phyloP scores from a whole-genome alignment of 306 rosid species.

The Prunus padus region DNA sequence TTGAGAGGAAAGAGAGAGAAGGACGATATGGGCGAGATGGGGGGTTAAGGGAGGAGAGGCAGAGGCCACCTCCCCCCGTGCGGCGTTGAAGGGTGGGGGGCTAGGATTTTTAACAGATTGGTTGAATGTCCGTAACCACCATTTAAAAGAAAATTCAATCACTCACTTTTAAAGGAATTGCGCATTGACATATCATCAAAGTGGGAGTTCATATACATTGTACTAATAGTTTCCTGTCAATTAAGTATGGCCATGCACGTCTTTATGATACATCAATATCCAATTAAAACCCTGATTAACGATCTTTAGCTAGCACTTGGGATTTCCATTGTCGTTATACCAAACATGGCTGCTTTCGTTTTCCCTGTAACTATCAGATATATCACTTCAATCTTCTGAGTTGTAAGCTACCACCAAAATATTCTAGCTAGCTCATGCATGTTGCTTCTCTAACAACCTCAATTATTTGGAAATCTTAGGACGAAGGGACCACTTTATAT shows the following conservation, averaged over 20 bases:
- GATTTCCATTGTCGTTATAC: not conserved
- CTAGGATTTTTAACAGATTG: too few species aligned
- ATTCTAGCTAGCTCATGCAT: not conserved
- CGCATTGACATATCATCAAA: not conserved
- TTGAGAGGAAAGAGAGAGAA: too few species aligned
- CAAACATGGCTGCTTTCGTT: slow-evolving; percentile 8
- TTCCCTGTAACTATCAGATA: not conserved
- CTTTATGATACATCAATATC: not conserved
- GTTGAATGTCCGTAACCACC: too few species aligned
- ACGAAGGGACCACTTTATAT: not conserved
- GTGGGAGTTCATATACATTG: not conserved
- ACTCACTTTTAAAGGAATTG: not conserved
- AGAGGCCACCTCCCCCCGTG: too few species aligned
- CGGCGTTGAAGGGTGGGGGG: too few species aligned
- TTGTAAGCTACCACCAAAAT: not conserved
- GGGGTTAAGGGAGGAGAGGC: too few species aligned
- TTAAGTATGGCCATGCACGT: not conserved
- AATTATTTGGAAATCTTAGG: slow-evolving; percentile 23
- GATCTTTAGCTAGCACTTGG: not conserved
- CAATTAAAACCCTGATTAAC: not conserved
- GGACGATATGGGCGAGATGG: too few species aligned
- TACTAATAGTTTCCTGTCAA: not conserved
- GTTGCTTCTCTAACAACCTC: slow-evolving; percentile 13
- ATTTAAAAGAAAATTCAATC: too few species aligned
- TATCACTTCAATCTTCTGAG: not conserved